Conservation (phyloP, 2,329 filamentous ascomycete species). For the Geosmithia putterillii region DNA sequence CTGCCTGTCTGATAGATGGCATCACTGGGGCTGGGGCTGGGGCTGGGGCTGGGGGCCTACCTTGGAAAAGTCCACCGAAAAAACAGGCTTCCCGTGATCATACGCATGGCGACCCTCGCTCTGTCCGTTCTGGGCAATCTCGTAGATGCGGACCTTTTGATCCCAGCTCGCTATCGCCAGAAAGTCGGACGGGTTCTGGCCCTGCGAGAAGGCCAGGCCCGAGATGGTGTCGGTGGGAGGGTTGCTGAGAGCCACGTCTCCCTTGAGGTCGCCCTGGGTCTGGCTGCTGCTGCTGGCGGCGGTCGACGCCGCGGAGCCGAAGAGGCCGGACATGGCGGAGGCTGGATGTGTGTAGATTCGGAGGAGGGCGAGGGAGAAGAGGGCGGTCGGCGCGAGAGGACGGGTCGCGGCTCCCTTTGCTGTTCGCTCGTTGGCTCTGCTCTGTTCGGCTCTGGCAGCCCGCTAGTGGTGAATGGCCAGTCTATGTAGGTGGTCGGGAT, state of each 20-base stretch:
- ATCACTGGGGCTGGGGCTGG: too few relatives aligned
- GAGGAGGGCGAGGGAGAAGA: not conserved
- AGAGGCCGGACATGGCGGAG: constrained; percentile 49
- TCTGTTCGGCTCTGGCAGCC: too few relatives aligned
- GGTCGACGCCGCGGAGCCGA: constrained; percentile 40
- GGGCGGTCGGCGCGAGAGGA: not conserved
- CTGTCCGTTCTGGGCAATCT: constrained; percentile 66
- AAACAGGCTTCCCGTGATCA: constrained; percentile 73
- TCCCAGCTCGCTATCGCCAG: constrained; percentile 92
- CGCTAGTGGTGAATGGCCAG: too few relatives aligned
- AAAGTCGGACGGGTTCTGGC: constrained; percentile 48
- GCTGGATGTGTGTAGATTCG: constrained; percentile 10
- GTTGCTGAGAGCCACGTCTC: constrained; percentile 68
- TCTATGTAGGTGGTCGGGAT: too few relatives aligned
- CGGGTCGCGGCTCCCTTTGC: too few relatives aligned
- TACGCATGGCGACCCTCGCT: constrained; percentile 78
- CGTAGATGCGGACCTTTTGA: constrained; percentile 94
- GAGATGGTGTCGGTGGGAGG: constrained; percentile 85
- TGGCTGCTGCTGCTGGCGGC: constrained; percentile 44
- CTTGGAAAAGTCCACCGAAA: constrained; percentile 80
- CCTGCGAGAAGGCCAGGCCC: constrained; percentile 70
- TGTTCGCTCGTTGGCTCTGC: too few relatives aligned
- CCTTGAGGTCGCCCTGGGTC: constrained; percentile 80
- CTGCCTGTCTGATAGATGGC: too few relatives aligned
- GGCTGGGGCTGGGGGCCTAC: constrained; percentile 34